A percentile compares a stretch with the other conserved stretches of the same genome.
These are phyloP conservation scores for Plenodomus lindquistii DNA, from an alignment of 2,329 filamentous ascomycete species.

Conservation along the genomic window DNA sequence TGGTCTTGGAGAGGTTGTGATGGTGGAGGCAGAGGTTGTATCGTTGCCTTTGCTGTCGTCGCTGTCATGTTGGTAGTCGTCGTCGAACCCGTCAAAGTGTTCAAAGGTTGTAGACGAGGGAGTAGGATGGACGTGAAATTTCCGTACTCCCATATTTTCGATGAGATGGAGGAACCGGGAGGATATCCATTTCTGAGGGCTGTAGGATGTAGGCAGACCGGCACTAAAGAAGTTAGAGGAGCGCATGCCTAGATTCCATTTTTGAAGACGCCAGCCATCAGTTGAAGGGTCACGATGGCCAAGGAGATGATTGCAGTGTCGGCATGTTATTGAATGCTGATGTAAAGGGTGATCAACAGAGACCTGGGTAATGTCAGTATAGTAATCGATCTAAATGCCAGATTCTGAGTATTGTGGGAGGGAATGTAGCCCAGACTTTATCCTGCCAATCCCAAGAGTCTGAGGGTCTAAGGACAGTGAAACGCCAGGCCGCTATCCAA, in stretches of 20 bases:
- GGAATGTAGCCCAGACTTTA: constrained; percentile 38
- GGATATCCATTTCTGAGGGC: constrained; percentile 52
- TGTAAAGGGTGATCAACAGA: constrained; percentile 4
- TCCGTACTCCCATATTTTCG: constrained; percentile 59
- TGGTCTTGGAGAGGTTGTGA: background rate
- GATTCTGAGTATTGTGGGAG: background rate
- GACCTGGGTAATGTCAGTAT: constrained; percentile 17
- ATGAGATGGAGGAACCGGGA: constrained; percentile 60
- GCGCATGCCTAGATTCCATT: constrained; percentile 49
- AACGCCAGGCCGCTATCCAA: constrained; percentile 36
- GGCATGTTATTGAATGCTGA: constrained; percentile 38
- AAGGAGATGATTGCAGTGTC: constrained; percentile 42
- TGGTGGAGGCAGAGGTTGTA: background rate
- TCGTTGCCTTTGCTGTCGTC: background rate
- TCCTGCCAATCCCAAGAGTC: constrained; percentile 40
- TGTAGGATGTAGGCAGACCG: constrained; percentile 20
- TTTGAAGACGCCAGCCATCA: constrained; percentile 55
- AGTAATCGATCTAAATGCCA: background rate
- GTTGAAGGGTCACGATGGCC: constrained; percentile 49
- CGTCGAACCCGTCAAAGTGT: background rate
- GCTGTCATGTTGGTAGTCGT: background rate
- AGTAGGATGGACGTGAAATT: constrained; percentile 57
- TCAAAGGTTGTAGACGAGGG: background rate
- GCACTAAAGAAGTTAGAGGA: constrained; percentile 6
- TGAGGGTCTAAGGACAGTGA: constrained; percentile 36